Percentiles rank a stretch among this genome's conserved stretches.
These are phyloP conservation scores for Kodamaea lidongshanica DNA, from an alignment of 805 yeast species.

Conservation along the genomic window DNA sequence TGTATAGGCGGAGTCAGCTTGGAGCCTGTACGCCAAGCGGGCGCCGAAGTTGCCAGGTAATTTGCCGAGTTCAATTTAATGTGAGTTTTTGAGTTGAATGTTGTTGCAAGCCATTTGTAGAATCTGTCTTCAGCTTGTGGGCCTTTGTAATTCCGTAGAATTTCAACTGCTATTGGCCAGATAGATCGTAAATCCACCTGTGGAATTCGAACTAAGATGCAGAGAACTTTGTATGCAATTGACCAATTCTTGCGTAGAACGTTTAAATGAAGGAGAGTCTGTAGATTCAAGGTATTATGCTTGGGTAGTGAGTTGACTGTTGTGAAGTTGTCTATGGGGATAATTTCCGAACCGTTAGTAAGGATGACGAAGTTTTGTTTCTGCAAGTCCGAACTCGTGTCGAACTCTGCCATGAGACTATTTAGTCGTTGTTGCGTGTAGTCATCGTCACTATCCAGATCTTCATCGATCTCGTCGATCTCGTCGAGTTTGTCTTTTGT, in stretches of 20 bases:
- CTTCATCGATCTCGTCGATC: conserved; percentile 2
- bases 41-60: conserved; percentile 26
- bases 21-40: conserved; percentile 37
- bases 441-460: not conserved
- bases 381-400: conserved; percentile 14
- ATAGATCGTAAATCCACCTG: conserved; percentile 47
- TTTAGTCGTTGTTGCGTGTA: conserved; percentile 5
- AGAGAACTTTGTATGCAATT: conserved; percentile 47
- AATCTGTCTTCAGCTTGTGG: conserved; percentile 24
- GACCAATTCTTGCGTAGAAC: conserved; percentile 49
- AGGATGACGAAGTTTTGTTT: conserved; percentile 17
- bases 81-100: conserved; percentile 13
- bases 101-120: conserved; percentile 33
- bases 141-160: conserved; percentile 25
- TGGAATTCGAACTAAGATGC: conserved; percentile 43
- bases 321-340: conserved; percentile 9
- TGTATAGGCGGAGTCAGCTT: conserved; percentile 37
- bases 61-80: conserved; percentile 7
- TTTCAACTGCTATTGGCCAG: conserved; percentile 63
- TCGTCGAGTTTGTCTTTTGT: conserved; percentile 5
- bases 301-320: conserved; percentile 9
- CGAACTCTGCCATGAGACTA: conserved; percentile 15
- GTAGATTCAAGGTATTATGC: conserved; percentile 31
- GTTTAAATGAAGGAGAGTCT: conserved; percentile 43
- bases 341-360: conserved; percentile 16